phyloP scores from a whole-genome alignment of 345 rosid species.

The Gossypium herbaceum region DNA sequence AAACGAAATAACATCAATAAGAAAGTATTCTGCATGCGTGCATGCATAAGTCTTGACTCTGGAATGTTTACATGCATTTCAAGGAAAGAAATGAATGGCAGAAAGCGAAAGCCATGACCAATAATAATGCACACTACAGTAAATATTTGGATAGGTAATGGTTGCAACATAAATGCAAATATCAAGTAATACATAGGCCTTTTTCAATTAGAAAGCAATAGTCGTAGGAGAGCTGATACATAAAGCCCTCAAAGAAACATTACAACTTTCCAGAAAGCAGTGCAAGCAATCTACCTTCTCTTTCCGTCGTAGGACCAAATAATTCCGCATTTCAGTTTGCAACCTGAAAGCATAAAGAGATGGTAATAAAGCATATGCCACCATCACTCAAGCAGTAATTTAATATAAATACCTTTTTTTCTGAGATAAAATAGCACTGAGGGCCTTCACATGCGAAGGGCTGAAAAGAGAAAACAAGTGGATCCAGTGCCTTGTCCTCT shows the following conservation, averaged over 20 bases:
- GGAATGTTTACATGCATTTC: not conserved
- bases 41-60: not conserved
- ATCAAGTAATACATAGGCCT: not conserved
- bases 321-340: conserved; percentile 64
- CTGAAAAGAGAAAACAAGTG: conserved; percentile 64
- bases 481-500: conserved; percentile 76
- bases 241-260: conserved; percentile 5
- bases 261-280: not conserved
- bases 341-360: conserved; percentile 51
- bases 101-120: not conserved
- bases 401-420: conserved; percentile 57
- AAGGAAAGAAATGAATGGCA: not conserved
- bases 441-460: conserved; percentile 61
- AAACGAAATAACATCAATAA: not conserved
- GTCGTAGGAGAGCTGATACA: not conserved
- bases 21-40: not conserved
- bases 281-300: conserved; percentile 39
- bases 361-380: conserved; percentile 20
- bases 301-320: conserved; percentile 52
- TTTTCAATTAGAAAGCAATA: not conserved
- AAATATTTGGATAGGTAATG: not conserved
- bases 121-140: not conserved
- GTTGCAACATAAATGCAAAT: conserved; percentile 7
- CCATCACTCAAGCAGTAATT: conserved; percentile 18
- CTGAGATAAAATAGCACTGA: conserved; percentile 62